These are phyloP conservation scores for Echinochloa phyllopogon DNA, from an alignment of 176 grass and related monocot genomes.

Conservation along the genomic window DNA sequence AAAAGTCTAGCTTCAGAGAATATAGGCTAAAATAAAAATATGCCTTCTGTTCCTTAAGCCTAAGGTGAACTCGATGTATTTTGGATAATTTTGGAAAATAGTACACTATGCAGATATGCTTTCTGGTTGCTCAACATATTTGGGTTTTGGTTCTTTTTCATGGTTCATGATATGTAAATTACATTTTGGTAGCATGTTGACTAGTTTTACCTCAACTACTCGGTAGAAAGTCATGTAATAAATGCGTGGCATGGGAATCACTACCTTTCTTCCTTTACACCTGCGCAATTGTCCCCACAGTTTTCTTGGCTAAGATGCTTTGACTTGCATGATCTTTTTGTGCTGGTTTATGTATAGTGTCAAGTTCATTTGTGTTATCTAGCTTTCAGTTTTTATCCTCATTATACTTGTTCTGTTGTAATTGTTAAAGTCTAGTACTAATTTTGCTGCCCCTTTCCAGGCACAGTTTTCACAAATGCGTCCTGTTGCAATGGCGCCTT, in stretches of 20 bases:
- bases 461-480: constrained; percentile 85
- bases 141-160: neutral
- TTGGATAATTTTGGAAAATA: neutral
- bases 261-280: neutral
- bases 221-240: neutral
- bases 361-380: neutral
- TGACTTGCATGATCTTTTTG: neutral
- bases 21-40: neutral
- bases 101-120: neutral
- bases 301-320: neutral
- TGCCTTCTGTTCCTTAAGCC: neutral
- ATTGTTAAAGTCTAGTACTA: neutral
- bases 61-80: neutral
- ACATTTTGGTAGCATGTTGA: neutral
- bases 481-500: constrained; percentile 66
- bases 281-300: neutral
- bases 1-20: neutral
- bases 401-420: neutral
- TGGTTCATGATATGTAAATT: neutral
- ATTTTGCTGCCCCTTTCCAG: constrained; percentile 44
- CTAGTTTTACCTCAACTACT: neutral
- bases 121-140: neutral
- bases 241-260: neutral
- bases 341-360: neutral
- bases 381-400: neutral